These are phyloP conservation scores for Trichoderma simmonsii DNA, from an alignment of 2,329 filamentous ascomycete genomes.

Conservation along the genomic window DNA sequence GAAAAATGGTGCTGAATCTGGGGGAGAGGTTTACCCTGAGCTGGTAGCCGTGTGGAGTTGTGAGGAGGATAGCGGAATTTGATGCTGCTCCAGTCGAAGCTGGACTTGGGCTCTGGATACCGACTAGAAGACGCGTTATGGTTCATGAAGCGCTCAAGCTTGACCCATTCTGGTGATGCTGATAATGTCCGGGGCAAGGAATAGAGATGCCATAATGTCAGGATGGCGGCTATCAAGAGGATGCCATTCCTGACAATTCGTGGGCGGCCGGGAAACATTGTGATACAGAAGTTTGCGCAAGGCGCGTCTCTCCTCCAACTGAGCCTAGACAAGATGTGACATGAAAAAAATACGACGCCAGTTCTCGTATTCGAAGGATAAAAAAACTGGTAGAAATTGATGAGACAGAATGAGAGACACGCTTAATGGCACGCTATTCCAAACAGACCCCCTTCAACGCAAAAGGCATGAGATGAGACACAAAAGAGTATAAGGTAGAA, in stretches of 20 bases:
- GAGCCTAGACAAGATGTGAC: background rate
- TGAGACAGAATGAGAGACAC: background rate
- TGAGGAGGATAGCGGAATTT: slow-evolving; percentile 27
- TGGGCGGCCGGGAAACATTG: slow-evolving; percentile 15
- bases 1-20: slow-evolving; percentile 37
- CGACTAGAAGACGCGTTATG: slow-evolving; percentile 5
- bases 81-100: slow-evolving; percentile 39
- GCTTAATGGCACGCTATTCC: background rate
- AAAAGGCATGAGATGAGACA: background rate
- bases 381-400: too few species aligned
- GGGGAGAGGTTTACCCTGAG: slow-evolving; percentile 27
- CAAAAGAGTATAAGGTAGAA: background rate
- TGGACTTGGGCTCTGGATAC: slow-evolving; percentile 25
- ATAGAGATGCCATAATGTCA: slow-evolving; percentile 5
- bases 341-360: background rate
- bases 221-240: background rate
- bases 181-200: background rate
- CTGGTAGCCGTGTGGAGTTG: slow-evolving; percentile 27
- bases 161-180: slow-evolving; percentile 9
- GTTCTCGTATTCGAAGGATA: background rate
- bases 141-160: slow-evolving; percentile 35
- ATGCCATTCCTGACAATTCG: slow-evolving; percentile 13
- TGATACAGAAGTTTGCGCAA: background rate
- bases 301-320: background rate
- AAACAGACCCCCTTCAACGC: background rate